Base-by-base conservation (phyloP, 768 basidiomycete genomes). In the Tricholomella constricta region DNA sequence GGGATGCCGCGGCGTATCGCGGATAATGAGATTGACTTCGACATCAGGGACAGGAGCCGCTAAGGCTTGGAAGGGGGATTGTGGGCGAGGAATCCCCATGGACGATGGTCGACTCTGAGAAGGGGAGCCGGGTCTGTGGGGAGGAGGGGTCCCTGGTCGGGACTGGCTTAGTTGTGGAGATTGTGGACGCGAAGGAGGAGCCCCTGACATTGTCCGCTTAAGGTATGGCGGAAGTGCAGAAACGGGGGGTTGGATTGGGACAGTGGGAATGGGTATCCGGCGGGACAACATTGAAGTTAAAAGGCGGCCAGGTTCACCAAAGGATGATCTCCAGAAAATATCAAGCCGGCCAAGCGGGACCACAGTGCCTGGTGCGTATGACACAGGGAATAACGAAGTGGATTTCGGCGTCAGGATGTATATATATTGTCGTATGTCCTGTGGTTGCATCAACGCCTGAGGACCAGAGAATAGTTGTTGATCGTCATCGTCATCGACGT, bases 281-380 rank as follows among this genome's bases (percentile, higher is more conserved):
- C 94, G 83, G 17, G 93, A 91, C 2, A 98, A 74, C 77, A 89
- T 89, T 8, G 94, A 94, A 2, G 94, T 96, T 26, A 95, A 73
- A 2, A 98, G 75, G 25, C 92, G 80, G 0, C 94, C 95, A 23
- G 87, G 87, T 71, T 95, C 91, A 8, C 91, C 91, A 58, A 86
- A 88, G 3, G 83, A 81, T 6, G 93, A 92, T 40, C 85, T 74
- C 95, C 95, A 98, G 11, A 84, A 82, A 40, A 98, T 87, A 64
- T 97, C 93, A 20, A 96, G 76, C 52, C 89, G 77, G n/a, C 94
- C 94, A 3, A 97, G 80, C 14, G 91, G 82, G 15, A 95, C 79
- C 36, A 87, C 73, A 20, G 78, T 78, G 2, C 95, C 95, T 0
- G 91, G 86, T 2, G 78, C 65, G 60, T 82, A 79, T 4, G 69